Base-by-base conservation (phyloP, 805 yeast species). In the Nakazawaea ambrosiae region DNA sequence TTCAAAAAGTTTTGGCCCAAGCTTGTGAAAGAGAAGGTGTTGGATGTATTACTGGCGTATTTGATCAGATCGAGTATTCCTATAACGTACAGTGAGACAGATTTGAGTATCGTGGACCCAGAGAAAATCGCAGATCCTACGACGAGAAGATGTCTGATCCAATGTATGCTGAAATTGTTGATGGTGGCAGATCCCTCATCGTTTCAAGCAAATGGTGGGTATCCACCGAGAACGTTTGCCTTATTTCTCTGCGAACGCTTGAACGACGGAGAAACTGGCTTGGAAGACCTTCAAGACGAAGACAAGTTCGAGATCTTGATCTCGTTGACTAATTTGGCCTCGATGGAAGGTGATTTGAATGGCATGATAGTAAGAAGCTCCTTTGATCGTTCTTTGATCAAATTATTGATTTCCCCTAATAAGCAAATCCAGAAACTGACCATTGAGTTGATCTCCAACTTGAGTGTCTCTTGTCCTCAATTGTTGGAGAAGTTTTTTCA, bases 401-500 rank as follows among this genome's bases (percentile, higher is more conserved):
- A 62, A 37, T 31, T 54, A 31, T 43, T 57, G 20, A 34, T 54
- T 2, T 68, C 63, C 9, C 42, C 58, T 1, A 62, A 72, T 35
- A 55, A 59, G 2, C 58, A 57, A 22, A 54, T 75, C 11, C 76
- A 70, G 39, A 54, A 57, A 33, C 66, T 73, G 2, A 42, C 68
- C 1, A 60, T 78, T 59, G 78, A 75, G 43, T 54, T 73, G 30
- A 45, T 75, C 5, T 61, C 71, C 10, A 74, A 74, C 47, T 48
- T 75, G 25, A 60, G 68, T 3, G 43, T 51, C 10, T 44, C 51
- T 11, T n/a, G n/a, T n/a, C 68, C 68, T 1, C 18, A 47, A 5
- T 57, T 65, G 39, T 55, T 75, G 24, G 78, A 74, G 2, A 73
- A 74, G 42, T 69, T 81, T 47, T 82, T 82, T 60, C 76, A 80